These are phyloP conservation scores for Kwoniella bestiolae DNA, from an alignment of 768 basidiomycete species.

Conservation along the genomic window DNA sequence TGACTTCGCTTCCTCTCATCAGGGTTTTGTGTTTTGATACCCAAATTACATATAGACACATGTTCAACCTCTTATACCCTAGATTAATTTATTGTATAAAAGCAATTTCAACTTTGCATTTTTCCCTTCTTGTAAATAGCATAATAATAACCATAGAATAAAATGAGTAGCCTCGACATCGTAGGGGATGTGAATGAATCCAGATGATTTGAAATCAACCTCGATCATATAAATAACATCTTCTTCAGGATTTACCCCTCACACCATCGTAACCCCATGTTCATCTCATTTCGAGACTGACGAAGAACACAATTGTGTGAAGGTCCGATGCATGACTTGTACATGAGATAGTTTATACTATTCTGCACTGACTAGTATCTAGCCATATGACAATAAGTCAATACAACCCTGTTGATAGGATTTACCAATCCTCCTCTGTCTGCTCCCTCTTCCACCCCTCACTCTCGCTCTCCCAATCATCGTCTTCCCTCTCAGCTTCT, in stretches of 20 bases:
- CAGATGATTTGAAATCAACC: no score
- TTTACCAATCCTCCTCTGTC: constrained; percentile 19
- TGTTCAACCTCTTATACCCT: constrained; percentile 6
- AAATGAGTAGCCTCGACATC: not conserved
- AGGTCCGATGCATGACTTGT: no score
- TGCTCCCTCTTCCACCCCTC: constrained; percentile 47
- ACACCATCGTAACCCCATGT: no score
- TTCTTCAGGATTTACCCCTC: no score
- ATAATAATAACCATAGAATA: not conserved
- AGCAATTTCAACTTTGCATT: constrained; percentile 35
- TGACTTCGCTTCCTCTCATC: constrained; percentile 5
- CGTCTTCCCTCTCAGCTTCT: constrained; percentile 28
- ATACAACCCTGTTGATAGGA: not conserved
- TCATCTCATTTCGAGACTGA: no score
- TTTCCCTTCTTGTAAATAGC: not conserved
- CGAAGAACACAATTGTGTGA: no score
- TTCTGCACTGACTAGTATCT: no score
- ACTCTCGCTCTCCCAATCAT: constrained; percentile 51
- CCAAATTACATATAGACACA: constrained; percentile 2
- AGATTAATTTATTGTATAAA: not conserved
- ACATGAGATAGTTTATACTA: no score
- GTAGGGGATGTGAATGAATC: not conserved
- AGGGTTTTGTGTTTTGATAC: not conserved
- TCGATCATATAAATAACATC: no score
- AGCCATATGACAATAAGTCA: not conserved